phyloP scores from a whole-genome alignment of 2,329 filamentous ascomycete species.

The Ciborinia camelliae region DNA sequence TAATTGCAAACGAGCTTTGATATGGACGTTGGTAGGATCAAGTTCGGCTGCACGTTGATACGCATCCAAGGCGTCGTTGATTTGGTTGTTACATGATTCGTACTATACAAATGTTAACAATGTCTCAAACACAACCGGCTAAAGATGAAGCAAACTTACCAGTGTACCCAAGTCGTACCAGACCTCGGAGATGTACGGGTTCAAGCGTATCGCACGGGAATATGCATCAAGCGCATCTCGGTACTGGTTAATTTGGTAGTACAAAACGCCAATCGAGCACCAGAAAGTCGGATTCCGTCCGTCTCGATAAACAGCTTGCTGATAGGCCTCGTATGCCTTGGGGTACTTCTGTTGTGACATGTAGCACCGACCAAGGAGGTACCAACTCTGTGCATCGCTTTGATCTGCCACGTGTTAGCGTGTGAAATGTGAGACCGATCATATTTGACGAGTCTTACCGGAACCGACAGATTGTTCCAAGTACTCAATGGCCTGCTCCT shows the following conservation, averaged over 20 bases:
- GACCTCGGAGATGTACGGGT: conserved; percentile 97
- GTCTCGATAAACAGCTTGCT: conserved; percentile 97
- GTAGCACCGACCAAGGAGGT: conserved; percentile 93
- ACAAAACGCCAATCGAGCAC: conserved; percentile 98
- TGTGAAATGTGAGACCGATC: conserved; percentile 28
- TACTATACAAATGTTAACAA: conserved; percentile 55
- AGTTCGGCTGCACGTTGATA: conserved; percentile 93
- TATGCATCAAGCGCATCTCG: conserved; percentile 96
- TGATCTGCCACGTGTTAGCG: conserved; percentile 62
- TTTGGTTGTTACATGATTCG: conserved; percentile 98
- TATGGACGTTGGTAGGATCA: conserved; percentile 88
- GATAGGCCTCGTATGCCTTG: conserved; percentile 97
- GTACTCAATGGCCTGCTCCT: conserved; percentile 95
- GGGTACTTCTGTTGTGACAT: conserved; percentile 99
- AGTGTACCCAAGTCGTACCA: conserved; percentile 98
- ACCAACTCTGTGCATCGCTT: conserved; percentile 96
- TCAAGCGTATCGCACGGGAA: conserved; percentile 90
- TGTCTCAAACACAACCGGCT: conserved; percentile 27
- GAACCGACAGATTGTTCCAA: conserved; percentile 93
- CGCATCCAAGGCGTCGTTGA: conserved; percentile 90
- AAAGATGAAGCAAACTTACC: conserved; percentile 54
- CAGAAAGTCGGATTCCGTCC: conserved; percentile 98
- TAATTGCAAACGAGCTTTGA: conserved; percentile 89
- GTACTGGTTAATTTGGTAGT: conserved; percentile 99
- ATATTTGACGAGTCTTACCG: conserved; percentile 54